A percentile compares a stretch with the other conserved stretches of the same genome.
Conservation (phyloP, 192 early-diverging fungal species). For the Ambispora gerdemannii region DNA sequence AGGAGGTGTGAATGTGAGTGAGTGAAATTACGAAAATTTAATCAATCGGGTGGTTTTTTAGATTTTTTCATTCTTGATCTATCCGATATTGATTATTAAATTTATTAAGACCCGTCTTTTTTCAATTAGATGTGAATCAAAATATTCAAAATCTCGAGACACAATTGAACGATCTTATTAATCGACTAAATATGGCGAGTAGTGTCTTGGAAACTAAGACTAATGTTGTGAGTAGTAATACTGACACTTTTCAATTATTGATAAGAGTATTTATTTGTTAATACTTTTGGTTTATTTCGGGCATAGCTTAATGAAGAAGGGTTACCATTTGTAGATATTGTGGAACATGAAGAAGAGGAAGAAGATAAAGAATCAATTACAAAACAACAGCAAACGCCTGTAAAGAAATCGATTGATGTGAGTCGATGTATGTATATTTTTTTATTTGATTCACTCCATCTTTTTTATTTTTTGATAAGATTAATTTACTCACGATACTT, state of each 20-base stretch:
- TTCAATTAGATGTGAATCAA: neutral
- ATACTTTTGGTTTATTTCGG: no score
- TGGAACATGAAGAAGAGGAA: conserved; percentile 50
- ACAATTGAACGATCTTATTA: conserved; percentile 4
- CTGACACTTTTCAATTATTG: no score
- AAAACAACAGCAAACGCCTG: neutral
- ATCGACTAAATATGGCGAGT: neutral
- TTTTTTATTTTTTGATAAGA: conserved; percentile 38
- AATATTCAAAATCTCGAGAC: conserved; percentile 13
- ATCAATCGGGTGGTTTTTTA: neutral
- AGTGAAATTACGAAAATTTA: neutral
- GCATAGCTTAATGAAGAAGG: conserved; percentile 77
- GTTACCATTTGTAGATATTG: conserved; percentile 71
- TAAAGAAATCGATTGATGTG: neutral
- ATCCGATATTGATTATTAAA: neutral
- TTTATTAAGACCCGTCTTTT: conserved; percentile 9
- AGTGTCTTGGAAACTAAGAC: conserved; percentile 17
- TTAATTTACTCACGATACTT: conserved; percentile 22
- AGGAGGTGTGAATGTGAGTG: conserved; percentile 64
- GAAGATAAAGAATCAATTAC: conserved; percentile 13
- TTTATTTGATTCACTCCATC: conserved; percentile 35
- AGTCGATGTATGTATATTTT: conserved; percentile 27
- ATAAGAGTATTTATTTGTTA: no score
- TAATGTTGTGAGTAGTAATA: no score
- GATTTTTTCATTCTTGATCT: conserved; percentile 1